Evolutionary conservation across 345 rosid species (phyloP).

Genomic region (Salix koriyanagi): DNA sequence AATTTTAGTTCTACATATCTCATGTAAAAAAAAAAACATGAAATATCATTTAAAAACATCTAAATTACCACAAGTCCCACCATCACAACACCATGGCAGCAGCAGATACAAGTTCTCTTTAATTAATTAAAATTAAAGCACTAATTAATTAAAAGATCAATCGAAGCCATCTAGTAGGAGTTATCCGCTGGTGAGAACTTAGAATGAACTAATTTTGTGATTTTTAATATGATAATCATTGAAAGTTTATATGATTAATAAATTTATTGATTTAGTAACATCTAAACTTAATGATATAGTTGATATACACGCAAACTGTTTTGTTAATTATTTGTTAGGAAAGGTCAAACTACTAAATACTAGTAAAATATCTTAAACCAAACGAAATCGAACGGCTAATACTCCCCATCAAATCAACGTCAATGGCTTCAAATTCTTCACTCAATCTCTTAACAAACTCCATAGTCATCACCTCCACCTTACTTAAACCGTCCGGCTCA

Average conservation of each 20-base stretch:
- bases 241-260: no score
- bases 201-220: no score
- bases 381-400: conserved; percentile 28
- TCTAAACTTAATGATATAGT: rapidly evolving
- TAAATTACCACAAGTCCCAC: not conserved
- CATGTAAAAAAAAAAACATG: not conserved
- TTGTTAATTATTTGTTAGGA: conserved; percentile 8
- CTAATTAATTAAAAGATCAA: not conserved
- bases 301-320: rapidly evolving
- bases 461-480: not conserved
- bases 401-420: not conserved
- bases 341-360: conserved; percentile 9
- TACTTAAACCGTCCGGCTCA: not conserved
- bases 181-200: no score
- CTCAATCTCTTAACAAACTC: conserved; percentile 6
- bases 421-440: conserved; percentile 6
- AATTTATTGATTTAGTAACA: no score
- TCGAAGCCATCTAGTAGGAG: not conserved
- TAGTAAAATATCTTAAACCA: not conserved
- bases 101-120: not conserved
- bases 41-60: no score
- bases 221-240: no score
- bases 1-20: not conserved
- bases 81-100: not conserved
- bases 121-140: not conserved